phyloP scores from a whole-genome alignment of 2,329 filamentous ascomycete species.

The Aspergillus sp. region DNA sequence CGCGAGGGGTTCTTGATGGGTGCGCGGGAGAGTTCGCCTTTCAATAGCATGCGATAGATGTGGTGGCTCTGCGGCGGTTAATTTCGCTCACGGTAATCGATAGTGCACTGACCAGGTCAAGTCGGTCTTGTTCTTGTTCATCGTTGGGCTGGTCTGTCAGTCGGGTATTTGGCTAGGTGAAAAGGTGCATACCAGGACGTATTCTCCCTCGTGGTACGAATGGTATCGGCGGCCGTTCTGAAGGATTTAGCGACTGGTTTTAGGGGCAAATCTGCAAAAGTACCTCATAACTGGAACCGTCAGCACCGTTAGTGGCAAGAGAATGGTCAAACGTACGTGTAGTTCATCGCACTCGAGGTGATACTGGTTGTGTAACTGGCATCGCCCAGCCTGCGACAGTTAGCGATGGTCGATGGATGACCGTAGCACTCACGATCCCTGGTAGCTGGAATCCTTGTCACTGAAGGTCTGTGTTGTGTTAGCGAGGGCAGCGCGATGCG shows the following conservation, averaged over 20 bases:
- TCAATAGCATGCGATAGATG: slow-evolving; percentile 34
- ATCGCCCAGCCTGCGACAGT: slow-evolving; percentile 21
- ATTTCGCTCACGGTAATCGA: background rate
- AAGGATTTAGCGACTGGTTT: background rate
- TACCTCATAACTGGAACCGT: slow-evolving; percentile 32
- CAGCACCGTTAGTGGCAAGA: slow-evolving; percentile 1
- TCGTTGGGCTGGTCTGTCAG: slow-evolving; percentile 29
- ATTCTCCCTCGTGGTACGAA: slow-evolving; percentile 33
- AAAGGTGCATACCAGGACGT: slow-evolving; percentile 23
- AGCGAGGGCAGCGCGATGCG: background rate
- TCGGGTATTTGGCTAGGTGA: background rate
- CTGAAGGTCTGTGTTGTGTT: slow-evolving; percentile 17
- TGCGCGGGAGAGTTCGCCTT: slow-evolving; percentile 27
- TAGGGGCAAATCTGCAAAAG: background rate
- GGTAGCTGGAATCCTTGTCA: slow-evolving; percentile 28
- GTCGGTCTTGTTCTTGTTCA: slow-evolving; percentile 35
- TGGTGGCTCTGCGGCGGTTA: slow-evolving; percentile 30
- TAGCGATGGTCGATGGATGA: background rate
- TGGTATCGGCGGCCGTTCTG: slow-evolving; percentile 35
- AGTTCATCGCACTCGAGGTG: slow-evolving; percentile 31
- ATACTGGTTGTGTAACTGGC: slow-evolving; percentile 32
- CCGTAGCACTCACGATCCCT: slow-evolving; percentile 25
- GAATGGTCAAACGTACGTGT: slow-evolving; percentile 24
- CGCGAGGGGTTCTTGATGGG: slow-evolving; percentile 27
- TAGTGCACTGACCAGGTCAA: slow-evolving; percentile 29